Conservation (phyloP, 805 yeast genomes). For the Candida maltosa region DNA sequence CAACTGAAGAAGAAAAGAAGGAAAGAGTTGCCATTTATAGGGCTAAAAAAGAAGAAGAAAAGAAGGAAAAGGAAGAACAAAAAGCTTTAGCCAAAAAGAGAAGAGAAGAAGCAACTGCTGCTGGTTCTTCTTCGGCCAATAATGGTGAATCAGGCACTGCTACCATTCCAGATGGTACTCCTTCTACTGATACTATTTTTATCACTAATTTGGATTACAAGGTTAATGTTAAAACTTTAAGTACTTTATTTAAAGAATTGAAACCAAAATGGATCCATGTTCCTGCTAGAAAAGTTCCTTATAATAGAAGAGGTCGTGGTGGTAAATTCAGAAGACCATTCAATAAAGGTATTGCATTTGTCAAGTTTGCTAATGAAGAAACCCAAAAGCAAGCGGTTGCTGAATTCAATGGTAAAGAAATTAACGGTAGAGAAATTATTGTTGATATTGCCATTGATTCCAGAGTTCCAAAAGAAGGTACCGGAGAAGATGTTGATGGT, state of each 20-base stretch:
- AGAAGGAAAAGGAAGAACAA: conserved; percentile 17
- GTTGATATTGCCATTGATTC: conserved; percentile 75
- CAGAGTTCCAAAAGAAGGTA: conserved; percentile 26
- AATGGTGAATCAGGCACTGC: conserved; percentile 8
- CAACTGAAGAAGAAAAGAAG: conserved; percentile 42
- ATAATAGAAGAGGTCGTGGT: conserved; percentile 30
- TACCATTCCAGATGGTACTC: conserved; percentile 44
- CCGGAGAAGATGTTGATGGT: conserved; percentile 14
- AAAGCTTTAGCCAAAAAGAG: conserved; percentile 11
- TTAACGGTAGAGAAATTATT: conserved; percentile 62
- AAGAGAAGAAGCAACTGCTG: conserved; percentile 5
- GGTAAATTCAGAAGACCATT: conserved; percentile 42
- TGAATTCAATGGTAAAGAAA: conserved; percentile 61
- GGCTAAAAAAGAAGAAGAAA: conserved; percentile 21
- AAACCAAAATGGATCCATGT: conserved; percentile 58
- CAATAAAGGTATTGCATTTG: conserved; percentile 66
- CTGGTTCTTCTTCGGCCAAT: too few relatives aligned
- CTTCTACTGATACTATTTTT: conserved; percentile 58
- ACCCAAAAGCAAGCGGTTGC: conserved; percentile 70
- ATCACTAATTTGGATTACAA: conserved; percentile 57
- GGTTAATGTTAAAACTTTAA: conserved; percentile 45
- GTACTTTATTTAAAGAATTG: conserved; percentile 43
- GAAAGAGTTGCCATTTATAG: conserved; percentile 31
- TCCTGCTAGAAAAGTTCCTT: conserved; percentile 50
- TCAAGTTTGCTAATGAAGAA: conserved; percentile 56